Evolutionary conservation across 2,329 filamentous ascomycete genomes (phyloP).

Genomic region (Aschersonia sp.): DNA sequence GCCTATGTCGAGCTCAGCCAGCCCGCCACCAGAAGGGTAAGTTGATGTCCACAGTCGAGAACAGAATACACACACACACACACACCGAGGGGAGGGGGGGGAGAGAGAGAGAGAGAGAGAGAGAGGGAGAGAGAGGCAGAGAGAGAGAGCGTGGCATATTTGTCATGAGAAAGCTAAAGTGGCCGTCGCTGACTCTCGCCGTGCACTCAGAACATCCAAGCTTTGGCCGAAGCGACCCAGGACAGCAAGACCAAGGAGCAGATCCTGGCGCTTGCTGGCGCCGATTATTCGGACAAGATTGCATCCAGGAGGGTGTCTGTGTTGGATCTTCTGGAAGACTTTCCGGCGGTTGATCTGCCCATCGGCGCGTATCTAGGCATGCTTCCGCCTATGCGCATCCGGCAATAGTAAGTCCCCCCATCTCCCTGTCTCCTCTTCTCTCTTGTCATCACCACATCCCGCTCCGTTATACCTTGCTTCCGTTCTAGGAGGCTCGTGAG

Average conservation of each 20-base stretch:
- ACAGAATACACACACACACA: background rate
- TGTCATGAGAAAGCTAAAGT: no score
- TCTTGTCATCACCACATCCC: conserved; percentile 5
- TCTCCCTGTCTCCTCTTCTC: background rate
- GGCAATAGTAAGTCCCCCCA: conserved; percentile 41
- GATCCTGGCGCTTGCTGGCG: conserved; percentile 31
- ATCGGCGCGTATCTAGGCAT: conserved; percentile 55
- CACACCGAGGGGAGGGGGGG: no score
- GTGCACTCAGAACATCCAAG: conserved; percentile 16
- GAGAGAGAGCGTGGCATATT: no score
- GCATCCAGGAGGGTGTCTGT: conserved; percentile 45
- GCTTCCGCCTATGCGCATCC: conserved; percentile 61
- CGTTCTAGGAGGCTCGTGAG: no score
- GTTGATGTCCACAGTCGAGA: conserved; percentile 3
- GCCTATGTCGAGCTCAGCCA: conserved; percentile 62
- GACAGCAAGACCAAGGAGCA: conserved; percentile 27
- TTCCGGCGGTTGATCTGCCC: conserved; percentile 42
- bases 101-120: no score
- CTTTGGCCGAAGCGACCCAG: conserved; percentile 31
- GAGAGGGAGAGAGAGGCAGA: no score
- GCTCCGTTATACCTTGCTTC: no score
- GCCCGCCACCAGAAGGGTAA: conserved; percentile 53
- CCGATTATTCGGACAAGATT: conserved; percentile 32
- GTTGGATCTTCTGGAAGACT: conserved; percentile 55
- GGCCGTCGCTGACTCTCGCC: no score